Percentiles rank a stretch among this genome's conserved stretches.
phyloP scores from a whole-genome alignment of 2,329 filamentous ascomycete species.

The Orbilia blumenaviensis region DNA sequence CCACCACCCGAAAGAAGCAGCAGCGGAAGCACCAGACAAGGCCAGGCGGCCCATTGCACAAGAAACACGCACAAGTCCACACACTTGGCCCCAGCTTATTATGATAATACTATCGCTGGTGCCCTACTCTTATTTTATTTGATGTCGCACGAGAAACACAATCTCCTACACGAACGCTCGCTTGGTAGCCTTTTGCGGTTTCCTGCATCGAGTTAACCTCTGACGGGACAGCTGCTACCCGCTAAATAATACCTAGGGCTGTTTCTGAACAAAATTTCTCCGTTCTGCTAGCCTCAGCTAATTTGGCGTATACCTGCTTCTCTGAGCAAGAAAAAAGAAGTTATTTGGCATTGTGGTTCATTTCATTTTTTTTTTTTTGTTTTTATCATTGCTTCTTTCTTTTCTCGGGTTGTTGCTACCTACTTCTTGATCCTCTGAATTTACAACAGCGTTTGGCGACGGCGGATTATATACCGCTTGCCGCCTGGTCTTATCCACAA shows the following conservation, averaged over 20 bases:
- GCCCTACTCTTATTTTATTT: constrained; percentile 24
- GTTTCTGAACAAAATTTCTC: constrained; percentile 19
- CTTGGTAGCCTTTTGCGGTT: constrained; percentile 30
- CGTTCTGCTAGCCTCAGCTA: constrained; percentile 10
- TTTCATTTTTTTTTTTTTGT: too few species aligned
- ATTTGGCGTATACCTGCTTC: constrained; percentile 24
- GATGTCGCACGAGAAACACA: constrained; percentile 49
- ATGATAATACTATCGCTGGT: constrained; percentile 13
- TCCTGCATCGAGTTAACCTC: constrained; percentile 46
- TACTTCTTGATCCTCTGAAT: background rate
- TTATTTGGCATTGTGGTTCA: constrained; percentile 26
- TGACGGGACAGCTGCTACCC: constrained; percentile 32
- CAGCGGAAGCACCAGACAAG: constrained; percentile 30
- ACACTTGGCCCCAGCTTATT: constrained; percentile 36
- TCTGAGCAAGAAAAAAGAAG: constrained; percentile 14
- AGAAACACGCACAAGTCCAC: constrained; percentile 37
- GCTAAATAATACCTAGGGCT: constrained; percentile 18
- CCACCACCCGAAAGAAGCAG: constrained; percentile 31
- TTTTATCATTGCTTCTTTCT: constrained; percentile 9
- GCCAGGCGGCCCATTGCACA: constrained; percentile 28
- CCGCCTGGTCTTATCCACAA: constrained; percentile 8
- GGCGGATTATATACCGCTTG: constrained; percentile 13
- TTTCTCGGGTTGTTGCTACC: background rate
- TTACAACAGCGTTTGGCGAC: constrained; percentile 1
- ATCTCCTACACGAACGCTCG: constrained; percentile 45